Evolutionary conservation across 2,329 filamentous ascomycete genomes (phyloP).

Genomic region (Verticillium nubilum): DNA sequence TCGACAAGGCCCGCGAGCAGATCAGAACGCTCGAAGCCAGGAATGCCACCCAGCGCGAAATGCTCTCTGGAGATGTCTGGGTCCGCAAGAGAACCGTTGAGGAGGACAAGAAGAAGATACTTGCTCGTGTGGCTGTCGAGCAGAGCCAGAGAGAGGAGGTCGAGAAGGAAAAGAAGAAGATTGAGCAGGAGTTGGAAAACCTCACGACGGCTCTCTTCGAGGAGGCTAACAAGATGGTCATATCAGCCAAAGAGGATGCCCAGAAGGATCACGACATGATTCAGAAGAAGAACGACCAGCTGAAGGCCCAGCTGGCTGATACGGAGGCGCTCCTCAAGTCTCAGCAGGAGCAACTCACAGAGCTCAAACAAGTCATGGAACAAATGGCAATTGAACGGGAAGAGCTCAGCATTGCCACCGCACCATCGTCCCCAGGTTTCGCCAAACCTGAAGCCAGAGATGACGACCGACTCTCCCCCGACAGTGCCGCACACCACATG

Average conservation of each 20-base stretch:
- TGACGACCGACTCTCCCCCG: conserved; percentile 32
- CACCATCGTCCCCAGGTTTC: conserved; percentile 75
- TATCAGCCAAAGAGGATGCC: conserved; percentile 83
- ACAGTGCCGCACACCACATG: conserved; percentile 26
- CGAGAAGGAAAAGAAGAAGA: conserved; percentile 78
- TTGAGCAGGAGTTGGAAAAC: conserved; percentile 87
- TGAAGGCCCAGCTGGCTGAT: conserved; percentile 79
- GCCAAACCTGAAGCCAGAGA: conserved; percentile 60
- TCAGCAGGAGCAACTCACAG: conserved; percentile 86
- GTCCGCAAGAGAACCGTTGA: conserved; percentile 72
- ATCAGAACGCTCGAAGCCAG: conserved; percentile 62
- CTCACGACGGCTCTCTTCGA: conserved; percentile 93
- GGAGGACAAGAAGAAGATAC: conserved; percentile 57
- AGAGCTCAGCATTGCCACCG: conserved; percentile 65
- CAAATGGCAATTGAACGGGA: conserved; percentile 71
- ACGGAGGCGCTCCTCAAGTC: conserved; percentile 80
- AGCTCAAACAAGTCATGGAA: conserved; percentile 91
- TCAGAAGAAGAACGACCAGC: conserved; percentile 80
- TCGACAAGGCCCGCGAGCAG: conserved; percentile 65
- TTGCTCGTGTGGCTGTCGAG: conserved; percentile 58
- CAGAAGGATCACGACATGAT: conserved; percentile 76
- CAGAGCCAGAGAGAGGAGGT: conserved; percentile 56
- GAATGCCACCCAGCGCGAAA: conserved; percentile 64
- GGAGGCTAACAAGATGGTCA: conserved; percentile 98
- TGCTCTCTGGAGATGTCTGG: conserved; percentile 69